phyloP scores from a whole-genome alignment of 2,329 filamentous ascomycete genomes.

The Ceratocystis cubensis region DNA sequence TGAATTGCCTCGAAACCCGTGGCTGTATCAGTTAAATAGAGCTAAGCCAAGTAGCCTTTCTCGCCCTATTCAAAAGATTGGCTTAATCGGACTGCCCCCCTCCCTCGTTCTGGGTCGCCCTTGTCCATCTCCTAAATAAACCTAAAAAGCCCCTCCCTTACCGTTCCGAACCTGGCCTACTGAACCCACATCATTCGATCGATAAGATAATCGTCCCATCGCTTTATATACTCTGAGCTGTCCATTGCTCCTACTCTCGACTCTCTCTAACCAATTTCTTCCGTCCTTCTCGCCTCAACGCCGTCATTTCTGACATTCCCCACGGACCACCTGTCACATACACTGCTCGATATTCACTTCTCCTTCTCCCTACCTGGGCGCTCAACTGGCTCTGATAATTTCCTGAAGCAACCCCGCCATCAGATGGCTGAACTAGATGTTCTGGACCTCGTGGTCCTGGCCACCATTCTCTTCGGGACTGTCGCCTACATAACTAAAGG shows the following conservation, averaged over 20 bases:
- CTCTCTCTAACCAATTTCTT: background rate
- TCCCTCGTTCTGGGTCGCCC: background rate
- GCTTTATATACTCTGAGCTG: background rate
- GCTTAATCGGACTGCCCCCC: background rate
- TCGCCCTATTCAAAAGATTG: background rate
- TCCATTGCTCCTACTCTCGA: background rate
- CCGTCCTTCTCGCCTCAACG: background rate
- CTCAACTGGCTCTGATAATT: background rate
- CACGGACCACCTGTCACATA: slow-evolving; percentile 1
- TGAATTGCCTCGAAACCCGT: background rate
- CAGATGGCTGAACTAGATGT: slow-evolving; percentile 91
- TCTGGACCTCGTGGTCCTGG: slow-evolving; percentile 84
- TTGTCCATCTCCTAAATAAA: background rate
- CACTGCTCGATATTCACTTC: background rate
- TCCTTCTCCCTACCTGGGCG: background rate
- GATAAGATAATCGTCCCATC: background rate
- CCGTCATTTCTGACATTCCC: background rate
- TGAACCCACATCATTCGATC: background rate
- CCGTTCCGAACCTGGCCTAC: background rate
- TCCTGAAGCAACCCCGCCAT: slow-evolving; percentile 26
- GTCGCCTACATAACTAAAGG: slow-evolving; percentile 97
- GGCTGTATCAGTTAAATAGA: background rate
- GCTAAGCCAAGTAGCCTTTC: background rate
- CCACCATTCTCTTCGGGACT: slow-evolving; percentile 70
- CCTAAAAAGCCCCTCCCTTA: background rate